Base-by-base conservation (phyloP, 2,329 filamentous ascomycete species). In the Paracamarosporium sp. region DNA sequence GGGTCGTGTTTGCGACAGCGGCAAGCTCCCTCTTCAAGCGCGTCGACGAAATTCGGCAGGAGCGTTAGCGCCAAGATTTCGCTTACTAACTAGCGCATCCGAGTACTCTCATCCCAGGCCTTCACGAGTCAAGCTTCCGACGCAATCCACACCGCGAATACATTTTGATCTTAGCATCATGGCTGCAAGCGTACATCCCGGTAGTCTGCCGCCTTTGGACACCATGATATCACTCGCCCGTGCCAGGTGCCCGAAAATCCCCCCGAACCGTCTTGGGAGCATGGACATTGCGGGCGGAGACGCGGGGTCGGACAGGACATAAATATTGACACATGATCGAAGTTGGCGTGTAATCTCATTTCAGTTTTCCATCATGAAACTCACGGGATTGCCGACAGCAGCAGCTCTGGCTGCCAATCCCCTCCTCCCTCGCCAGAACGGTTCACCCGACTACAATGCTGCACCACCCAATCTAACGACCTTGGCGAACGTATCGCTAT, bases 391-490 rank as follows among this genome's bases (percentile, higher is more conserved):
- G 20, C 40, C 41, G 20, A 28, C 40, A 4, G 27, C 50, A 35
- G 38, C 36, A 30, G 36, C 28, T 20, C 38, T 44, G 22, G 38
- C 20, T 27, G n/a, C 38, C 22, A 50, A 56, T 15, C 53, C 60
- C 6, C 38, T 57, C 27, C 28, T 64, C 7, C 47, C 58, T 9
- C 40, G 25, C 22, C 63, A 56, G 27, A 58, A 63, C 48, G 22
- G 48, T 17, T 12, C 50, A 8, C 48, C 62, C 28, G 58, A 67
- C 52, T 64, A 65, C 50, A 60, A 55, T 35, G 53, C 55, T 20
- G 61, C 61, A 53, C 65, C 65, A 13, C 65, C 63, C 1, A 67
- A 67, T 25, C 53, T 67, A 20, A 64, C 65, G 1, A 64, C 60
- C 6, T 43, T 67, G 28, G 44, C 59, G 20, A 64, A 67, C 44